Evolutionary conservation across 139 green algal genomes (phyloP).

Genomic region (Tetraselmis striata): DNA sequence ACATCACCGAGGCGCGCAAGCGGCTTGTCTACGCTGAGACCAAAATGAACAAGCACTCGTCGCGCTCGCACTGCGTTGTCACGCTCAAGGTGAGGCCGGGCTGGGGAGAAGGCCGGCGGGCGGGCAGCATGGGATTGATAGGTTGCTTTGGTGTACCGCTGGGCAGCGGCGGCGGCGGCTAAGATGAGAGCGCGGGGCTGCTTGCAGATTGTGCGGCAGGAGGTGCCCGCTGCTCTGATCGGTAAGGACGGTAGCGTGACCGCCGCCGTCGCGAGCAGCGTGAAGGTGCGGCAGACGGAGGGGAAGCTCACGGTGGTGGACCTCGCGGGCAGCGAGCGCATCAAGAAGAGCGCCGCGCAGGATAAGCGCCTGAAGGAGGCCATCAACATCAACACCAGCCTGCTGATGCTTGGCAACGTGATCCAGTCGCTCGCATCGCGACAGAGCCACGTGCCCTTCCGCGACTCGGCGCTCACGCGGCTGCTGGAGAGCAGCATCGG

Average conservation of each 20-base stretch:
- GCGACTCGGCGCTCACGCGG: constrained; percentile 42
- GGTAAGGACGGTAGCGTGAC: background rate
- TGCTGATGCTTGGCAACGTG: constrained; percentile 36
- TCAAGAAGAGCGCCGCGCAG: constrained; percentile 21
- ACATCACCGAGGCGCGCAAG: constrained; percentile 8
- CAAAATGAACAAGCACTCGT: constrained; percentile 32
- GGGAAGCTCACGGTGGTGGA: constrained; percentile 34
- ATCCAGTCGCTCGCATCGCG: constrained; percentile 27
- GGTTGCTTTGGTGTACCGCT: no score
- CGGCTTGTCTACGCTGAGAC: constrained; percentile 12
- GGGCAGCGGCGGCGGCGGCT: no score
- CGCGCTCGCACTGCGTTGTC: constrained; percentile 23
- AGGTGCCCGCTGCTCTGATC: background rate
- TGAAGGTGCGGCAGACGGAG: background rate
- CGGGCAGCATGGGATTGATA: no score
- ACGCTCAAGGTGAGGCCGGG: constrained; percentile 16
- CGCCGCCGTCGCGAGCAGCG: background rate
- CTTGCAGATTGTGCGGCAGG: background rate
- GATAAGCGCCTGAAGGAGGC: constrained; percentile 34
- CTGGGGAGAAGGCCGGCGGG: no score
- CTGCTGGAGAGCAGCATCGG: constrained; percentile 36
- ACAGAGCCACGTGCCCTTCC: constrained; percentile 34
- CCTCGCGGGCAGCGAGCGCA: constrained; percentile 36
- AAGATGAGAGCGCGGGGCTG: no score
- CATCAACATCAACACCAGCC: constrained; percentile 41